Percentiles rank a stretch among this genome's conserved stretches.
These are phyloP conservation scores for Schwanniomyces polymorphus DNA, from an alignment of 805 yeast species.

Conservation along the genomic window DNA sequence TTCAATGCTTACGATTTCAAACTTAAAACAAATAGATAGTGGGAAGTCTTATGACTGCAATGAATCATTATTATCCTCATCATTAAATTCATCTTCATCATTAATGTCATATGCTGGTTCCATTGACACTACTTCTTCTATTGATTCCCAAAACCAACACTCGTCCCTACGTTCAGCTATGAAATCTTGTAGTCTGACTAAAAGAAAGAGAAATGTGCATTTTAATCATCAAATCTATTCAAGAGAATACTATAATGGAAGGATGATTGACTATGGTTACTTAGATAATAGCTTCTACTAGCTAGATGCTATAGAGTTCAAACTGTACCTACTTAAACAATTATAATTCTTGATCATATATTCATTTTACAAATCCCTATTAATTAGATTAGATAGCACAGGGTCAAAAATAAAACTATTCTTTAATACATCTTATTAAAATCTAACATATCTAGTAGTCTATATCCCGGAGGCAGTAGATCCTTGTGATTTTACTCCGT, in stretches of 20 bases:
- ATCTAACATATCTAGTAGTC: too few relatives aligned
- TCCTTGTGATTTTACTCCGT: too few relatives aligned
- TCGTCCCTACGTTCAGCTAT: conserved; percentile 2
- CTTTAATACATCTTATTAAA: background rate
- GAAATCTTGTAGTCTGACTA: conserved; percentile 1
- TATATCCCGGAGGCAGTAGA: too few relatives aligned
- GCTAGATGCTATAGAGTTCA: background rate
- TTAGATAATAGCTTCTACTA: conserved; percentile 31
- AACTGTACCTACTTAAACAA: background rate
- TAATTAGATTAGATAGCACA: background rate
- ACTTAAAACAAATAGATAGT: background rate
- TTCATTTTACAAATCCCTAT: background rate
- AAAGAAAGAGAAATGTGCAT: conserved; percentile 31
- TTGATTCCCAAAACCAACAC: background rate
- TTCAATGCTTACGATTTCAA: background rate
- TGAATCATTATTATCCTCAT: background rate
- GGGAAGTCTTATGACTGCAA: background rate
- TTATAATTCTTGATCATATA: background rate
- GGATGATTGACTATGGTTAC: conserved; percentile 42
- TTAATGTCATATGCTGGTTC: conserved; percentile 1
- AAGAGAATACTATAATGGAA: conserved; percentile 46
- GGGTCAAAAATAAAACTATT: background rate
- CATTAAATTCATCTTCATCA: background rate
- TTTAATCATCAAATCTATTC: conserved; percentile 44
- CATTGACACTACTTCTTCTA: background rate